phyloP scores from a whole-genome alignment of 2,329 filamentous ascomycete genomes.

The Hypomyces perniciosus region DNA sequence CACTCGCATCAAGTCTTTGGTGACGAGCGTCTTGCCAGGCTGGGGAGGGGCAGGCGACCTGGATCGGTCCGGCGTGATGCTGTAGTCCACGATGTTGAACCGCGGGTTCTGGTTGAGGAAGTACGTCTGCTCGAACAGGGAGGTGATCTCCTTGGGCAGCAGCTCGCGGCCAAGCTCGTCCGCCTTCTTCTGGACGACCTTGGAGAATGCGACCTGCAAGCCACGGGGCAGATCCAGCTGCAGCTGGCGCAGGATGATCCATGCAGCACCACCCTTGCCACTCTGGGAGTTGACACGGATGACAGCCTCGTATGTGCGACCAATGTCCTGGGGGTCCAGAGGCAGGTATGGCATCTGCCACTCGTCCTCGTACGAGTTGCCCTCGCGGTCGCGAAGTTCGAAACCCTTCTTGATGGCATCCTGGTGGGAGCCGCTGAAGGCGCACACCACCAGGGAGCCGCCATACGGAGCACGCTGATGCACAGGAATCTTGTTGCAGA shows the following conservation, averaged over 20 bases:
- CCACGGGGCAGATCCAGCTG: constrained; percentile 89
- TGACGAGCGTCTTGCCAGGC: constrained; percentile 67
- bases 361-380: constrained; percentile 53
- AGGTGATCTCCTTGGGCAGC: constrained; percentile 73
- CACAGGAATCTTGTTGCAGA: constrained; percentile 90
- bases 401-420: constrained; percentile 95
- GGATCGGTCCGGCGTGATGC: constrained; percentile 78
- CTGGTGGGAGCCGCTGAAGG: constrained; percentile 88
- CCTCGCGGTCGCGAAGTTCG: constrained; percentile 58
- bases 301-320: constrained; percentile 93
- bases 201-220: constrained; percentile 85
- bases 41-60: constrained; percentile 63
- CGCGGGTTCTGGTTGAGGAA: constrained; percentile 76
- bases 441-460: constrained; percentile 84
- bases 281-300: constrained; percentile 97
- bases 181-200: constrained; percentile 74
- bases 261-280: constrained; percentile 90
- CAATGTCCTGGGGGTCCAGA: constrained; percentile 87
- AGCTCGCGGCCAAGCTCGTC: constrained; percentile 81
- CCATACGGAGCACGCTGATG: constrained; percentile 87
- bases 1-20: constrained; percentile 68
- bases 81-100: constrained; percentile 86
- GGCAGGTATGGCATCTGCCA: constrained; percentile 93
- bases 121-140: constrained; percentile 84
- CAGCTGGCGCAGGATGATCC: constrained; percentile 85